Evolutionary conservation across 371 early-diverging fungal species (phyloP).

Genomic region (Basidiobolus heterosporus): DNA sequence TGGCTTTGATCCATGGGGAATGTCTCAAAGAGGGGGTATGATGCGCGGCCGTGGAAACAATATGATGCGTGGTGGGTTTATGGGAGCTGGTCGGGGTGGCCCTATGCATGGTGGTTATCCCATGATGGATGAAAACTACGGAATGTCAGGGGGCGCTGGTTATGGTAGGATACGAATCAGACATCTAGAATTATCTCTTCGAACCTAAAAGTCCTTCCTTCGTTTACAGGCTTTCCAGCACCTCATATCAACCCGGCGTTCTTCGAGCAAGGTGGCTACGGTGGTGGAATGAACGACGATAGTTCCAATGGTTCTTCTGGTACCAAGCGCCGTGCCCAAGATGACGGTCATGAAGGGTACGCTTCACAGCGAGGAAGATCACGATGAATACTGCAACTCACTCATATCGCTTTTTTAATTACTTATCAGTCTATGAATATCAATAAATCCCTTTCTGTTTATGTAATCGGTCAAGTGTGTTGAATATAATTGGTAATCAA

Average conservation of each 20-base stretch:
- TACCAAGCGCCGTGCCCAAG: no score
- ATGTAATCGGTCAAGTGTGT: no score
- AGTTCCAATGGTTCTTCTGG: no score
- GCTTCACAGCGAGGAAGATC: no score
- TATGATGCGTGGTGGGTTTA: constrained; percentile 13
- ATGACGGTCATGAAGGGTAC: no score
- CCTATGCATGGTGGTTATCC: constrained; percentile 7
- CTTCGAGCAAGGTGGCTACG: constrained; percentile 15
- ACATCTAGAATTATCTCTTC: neutral
- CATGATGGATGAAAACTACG: constrained; percentile 11
- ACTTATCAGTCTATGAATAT: no score
- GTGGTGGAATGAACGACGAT: no score
- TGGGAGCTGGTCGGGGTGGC: constrained; percentile 13
- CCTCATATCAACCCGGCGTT: constrained; percentile 32
- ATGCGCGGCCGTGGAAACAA: constrained; percentile 5
- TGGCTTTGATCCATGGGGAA: constrained; percentile 7
- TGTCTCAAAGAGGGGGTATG: constrained; percentile 2
- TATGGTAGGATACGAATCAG: neutral
- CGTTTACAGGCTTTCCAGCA: constrained; percentile 13
- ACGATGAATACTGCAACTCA: no score
- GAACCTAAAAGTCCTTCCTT: neutral
- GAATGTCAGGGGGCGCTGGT: neutral
- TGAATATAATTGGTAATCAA: no score
- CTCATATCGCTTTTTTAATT: no score
- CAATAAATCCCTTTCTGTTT: no score